Evolutionary conservation across 2,329 filamentous ascomycete genomes (phyloP).

Genomic region (Cladophialophora immunda): DNA sequence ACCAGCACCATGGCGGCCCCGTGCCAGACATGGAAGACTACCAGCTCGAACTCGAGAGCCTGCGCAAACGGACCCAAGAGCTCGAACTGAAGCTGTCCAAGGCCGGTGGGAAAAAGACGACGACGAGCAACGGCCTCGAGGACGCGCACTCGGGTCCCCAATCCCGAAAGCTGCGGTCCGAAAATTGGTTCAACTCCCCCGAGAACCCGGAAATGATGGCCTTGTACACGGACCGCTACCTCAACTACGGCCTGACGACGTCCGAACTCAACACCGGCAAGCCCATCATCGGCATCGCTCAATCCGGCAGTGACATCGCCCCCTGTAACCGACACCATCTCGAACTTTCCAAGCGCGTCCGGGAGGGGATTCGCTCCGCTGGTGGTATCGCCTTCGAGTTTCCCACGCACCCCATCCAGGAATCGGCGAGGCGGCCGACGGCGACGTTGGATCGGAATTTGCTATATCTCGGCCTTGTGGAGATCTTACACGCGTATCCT

Average conservation of each 20-base stretch:
- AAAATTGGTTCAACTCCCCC: slow-evolving; percentile 56
- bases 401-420: slow-evolving; percentile 62
- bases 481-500: slow-evolving; percentile 59
- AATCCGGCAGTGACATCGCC: slow-evolving; percentile 60
- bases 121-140: slow-evolving; percentile 24
- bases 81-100: slow-evolving; percentile 47
- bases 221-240: slow-evolving; percentile 60
- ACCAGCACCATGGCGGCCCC: not conserved
- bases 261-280: slow-evolving; percentile 60
- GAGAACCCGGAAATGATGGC: slow-evolving; percentile 56
- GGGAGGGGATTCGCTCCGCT: slow-evolving; percentile 59
- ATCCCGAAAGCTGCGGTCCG: slow-evolving; percentile 48
- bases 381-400: slow-evolving; percentile 63
- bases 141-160: slow-evolving; percentile 15
- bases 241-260: slow-evolving; percentile 60
- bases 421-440: slow-evolving; percentile 58
- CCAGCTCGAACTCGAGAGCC: slow-evolving; percentile 49
- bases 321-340: slow-evolving; percentile 62
- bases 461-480: slow-evolving; percentile 58
- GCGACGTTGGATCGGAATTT: slow-evolving; percentile 61
- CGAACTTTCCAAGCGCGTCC: slow-evolving; percentile 59
- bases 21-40: slow-evolving; percentile 50
- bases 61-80: slow-evolving; percentile 50
- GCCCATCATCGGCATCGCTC: slow-evolving; percentile 62
- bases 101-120: slow-evolving; percentile 41